phyloP scores from a whole-genome alignment of 1,284 basidiomycete species.

The Mycena citricolor region DNA sequence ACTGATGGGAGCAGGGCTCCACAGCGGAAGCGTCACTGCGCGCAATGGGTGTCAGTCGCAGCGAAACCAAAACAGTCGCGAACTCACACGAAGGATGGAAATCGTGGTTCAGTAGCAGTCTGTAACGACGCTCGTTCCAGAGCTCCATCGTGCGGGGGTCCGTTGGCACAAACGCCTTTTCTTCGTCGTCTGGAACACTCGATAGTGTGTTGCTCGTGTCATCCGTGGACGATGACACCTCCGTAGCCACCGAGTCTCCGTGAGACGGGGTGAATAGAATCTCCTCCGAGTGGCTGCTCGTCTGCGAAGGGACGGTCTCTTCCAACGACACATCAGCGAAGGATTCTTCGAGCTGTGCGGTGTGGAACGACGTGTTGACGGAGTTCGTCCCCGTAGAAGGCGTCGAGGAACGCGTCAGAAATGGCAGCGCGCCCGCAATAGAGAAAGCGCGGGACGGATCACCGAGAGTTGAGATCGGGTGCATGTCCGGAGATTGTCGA shows the following conservation, averaged over 20 bases:
- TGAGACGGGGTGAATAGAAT: conserved; percentile 22
- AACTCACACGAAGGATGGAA: conserved; percentile 68
- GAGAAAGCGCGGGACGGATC: conserved; percentile 17
- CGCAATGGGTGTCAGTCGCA: conserved; percentile 4
- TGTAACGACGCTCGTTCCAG: conserved; percentile 62
- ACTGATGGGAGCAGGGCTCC: conserved; percentile 61
- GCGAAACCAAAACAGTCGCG: neutral
- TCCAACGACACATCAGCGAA: too few species aligned
- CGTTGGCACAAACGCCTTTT: conserved; percentile 44
- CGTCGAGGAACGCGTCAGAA: conserved; percentile 13
- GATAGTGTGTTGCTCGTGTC: too few species aligned
- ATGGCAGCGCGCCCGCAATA: conserved; percentile 5
- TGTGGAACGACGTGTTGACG: conserved; percentile 16
- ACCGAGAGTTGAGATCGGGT: conserved; percentile 19
- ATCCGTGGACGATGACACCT: too few species aligned
- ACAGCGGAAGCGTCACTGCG: conserved; percentile 68
- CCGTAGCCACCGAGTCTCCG: conserved; percentile 14
- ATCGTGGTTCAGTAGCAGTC: conserved; percentile 58
- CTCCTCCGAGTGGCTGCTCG: conserved; percentile 19
- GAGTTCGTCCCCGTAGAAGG: conserved; percentile 13
- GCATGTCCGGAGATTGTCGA: conserved; percentile 23
- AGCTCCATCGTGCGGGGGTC: conserved; percentile 45
- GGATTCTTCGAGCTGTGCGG: too few species aligned
- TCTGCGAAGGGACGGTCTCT: conserved; percentile 21
- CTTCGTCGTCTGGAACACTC: too few species aligned